Conservation (phyloP, 83 land plant species). For the Diphasiastrum complanatum region DNA sequence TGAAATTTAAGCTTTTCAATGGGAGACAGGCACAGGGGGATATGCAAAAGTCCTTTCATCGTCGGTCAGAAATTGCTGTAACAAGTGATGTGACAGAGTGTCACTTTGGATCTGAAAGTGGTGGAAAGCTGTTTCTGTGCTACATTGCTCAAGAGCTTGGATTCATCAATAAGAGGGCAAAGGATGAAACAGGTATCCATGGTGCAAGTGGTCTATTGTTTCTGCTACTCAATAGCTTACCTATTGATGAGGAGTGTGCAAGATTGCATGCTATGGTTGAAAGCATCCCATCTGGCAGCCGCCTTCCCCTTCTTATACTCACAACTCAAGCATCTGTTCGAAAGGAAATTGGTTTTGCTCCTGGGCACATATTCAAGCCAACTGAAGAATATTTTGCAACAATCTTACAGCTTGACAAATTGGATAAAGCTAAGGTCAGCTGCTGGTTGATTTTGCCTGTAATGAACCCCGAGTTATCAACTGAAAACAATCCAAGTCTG, state of each 20-base stretch:
- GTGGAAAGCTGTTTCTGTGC: slow-evolving; percentile 22
- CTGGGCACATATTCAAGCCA: neutral
- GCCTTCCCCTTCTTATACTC: slow-evolving; percentile 67
- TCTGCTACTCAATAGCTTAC: slow-evolving; percentile 39
- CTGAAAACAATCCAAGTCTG: too few relatives aligned
- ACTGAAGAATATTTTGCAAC: slow-evolving; percentile 19
- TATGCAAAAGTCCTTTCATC: too few relatives aligned
- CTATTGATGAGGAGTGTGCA: slow-evolving; percentile 44
- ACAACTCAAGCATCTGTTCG: slow-evolving; percentile 13
- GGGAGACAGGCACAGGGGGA: too few relatives aligned
- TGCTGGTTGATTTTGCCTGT: slow-evolving; percentile 15
- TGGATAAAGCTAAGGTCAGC: slow-evolving; percentile 43
- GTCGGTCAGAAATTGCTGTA: too few relatives aligned
- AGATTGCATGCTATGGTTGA: slow-evolving; percentile 47
- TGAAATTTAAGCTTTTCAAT: slow-evolving; percentile 59
- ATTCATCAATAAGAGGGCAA: slow-evolving; percentile 6
- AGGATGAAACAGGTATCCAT: slow-evolving; percentile 15
- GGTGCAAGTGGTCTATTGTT: slow-evolving; percentile 71
- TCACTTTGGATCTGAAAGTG: too few relatives aligned
- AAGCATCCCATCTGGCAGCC: slow-evolving; percentile 44
- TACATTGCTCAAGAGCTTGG: slow-evolving; percentile 31
- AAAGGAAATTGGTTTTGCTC: slow-evolving; percentile 6
- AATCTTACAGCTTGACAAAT: slow-evolving; percentile 37
- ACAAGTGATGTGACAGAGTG: too few relatives aligned
- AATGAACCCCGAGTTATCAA: slow-evolving; percentile 4